These are phyloP conservation scores for Pezicula neosporulosa DNA, from an alignment of 2,329 filamentous ascomycete genomes.

Conservation along the genomic window DNA sequence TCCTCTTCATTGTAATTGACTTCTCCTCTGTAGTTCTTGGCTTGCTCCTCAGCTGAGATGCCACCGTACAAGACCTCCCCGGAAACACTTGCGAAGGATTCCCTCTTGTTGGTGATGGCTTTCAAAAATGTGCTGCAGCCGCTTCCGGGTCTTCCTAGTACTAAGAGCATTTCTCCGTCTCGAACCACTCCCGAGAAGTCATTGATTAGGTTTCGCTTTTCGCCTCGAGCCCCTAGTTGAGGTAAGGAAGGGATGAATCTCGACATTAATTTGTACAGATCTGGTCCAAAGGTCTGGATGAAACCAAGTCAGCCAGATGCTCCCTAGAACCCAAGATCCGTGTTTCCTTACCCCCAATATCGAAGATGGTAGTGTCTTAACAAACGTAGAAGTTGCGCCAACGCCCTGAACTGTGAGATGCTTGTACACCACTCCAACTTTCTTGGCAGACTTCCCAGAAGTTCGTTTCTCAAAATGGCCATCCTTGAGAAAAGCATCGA, in stretches of 20 bases:
- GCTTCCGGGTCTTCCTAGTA: constrained; percentile 68
- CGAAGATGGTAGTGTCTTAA: constrained; percentile 70
- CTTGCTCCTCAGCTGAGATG: constrained; percentile 64
- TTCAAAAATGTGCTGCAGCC: constrained; percentile 79
- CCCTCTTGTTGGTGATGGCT: constrained; percentile 67
- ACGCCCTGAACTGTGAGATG: constrained; percentile 72
- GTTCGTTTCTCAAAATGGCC: constrained; percentile 74
- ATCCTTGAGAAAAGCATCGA: constrained; percentile 68
- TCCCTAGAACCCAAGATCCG: not conserved
- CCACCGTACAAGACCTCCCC: constrained; percentile 72
- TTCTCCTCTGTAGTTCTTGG: constrained; percentile 65
- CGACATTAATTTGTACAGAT: constrained; percentile 62
- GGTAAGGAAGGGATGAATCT: constrained; percentile 23
- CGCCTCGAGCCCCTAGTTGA: constrained; percentile 14
- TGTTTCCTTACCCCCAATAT: constrained; percentile 50
- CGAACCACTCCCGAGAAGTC: constrained; percentile 66
- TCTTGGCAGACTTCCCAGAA: constrained; percentile 67
- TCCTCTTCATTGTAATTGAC: constrained; percentile 78
- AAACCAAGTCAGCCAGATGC: constrained; percentile 1
- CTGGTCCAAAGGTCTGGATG: constrained; percentile 67
- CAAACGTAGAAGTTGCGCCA: constrained; percentile 63
- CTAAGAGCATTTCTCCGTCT: constrained; percentile 70
- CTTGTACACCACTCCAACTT: constrained; percentile 74
- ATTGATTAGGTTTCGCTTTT: constrained; percentile 47
- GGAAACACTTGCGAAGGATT: constrained; percentile 60